Base-by-base conservation (phyloP, 345 rosid genomes). In the Citrus medica region DNA sequence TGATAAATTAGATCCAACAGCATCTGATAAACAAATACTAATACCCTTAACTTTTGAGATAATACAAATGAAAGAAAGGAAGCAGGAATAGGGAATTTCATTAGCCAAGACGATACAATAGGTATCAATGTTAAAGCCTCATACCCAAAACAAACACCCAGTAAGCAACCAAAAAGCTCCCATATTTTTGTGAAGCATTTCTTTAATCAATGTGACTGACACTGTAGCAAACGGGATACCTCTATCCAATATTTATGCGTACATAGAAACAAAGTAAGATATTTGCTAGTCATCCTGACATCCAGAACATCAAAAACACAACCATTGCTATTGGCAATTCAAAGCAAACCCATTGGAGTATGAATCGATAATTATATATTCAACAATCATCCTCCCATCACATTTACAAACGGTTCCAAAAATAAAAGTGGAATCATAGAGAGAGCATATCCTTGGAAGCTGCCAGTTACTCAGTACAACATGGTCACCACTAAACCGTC, bases 361-460 rank as follows among this genome's bases (percentile, higher is more conserved):
- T 24, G 46, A 33, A 32, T 22, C 0, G 12, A 17, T 1, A 32
- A 35, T 25, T 17, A 35, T 73, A 22, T 27, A 22, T 19, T 56
- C 46, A 28, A 71, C 21, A 21, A 71, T 28, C 70, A 48, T 48
- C 70, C 61, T 48, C 30, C 10, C 32, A 37, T 33, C 25, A 35
- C 30, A 33, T 16, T 3, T 7, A n/a, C 42, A 32, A 17, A 32
- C 9, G 66, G 58, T 24, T 38, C 30, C 32, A 21, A 46, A 48
- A 37, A 30, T 46, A 22, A 32, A 75, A 48, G 71, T 48, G 71
- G 51, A 13, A 75, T 42, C 71, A 67, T 53, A 76, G 66, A 76
- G 56, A 37, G 10, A 48, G 7, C 10, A 17, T 76, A 17, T 55
- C 28, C 37, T 33, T 67, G 35, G 51, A 28, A 79, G 42, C 66